Percentiles rank a stretch among this genome's conserved stretches.
Evolutionary conservation across 768 basidiomycete genomes (phyloP).

Genomic region (Tricholoma bakamatsutake): DNA sequence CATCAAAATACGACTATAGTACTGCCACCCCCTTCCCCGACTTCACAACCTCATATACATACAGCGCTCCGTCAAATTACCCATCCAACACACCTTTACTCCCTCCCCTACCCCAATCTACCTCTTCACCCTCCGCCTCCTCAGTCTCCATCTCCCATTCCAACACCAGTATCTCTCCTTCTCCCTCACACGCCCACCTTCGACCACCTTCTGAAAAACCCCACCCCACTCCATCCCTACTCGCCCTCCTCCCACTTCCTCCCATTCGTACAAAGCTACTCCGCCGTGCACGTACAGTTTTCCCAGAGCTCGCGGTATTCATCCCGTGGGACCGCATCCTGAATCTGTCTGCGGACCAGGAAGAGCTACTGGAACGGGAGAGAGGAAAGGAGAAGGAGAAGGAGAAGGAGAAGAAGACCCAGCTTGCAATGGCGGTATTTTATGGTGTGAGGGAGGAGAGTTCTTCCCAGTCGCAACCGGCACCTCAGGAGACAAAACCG

Average conservation of each 20-base stretch:
- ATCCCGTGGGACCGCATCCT: conserved; percentile 12
- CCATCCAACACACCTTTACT: neutral
- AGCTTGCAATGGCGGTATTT: conserved; percentile 10
- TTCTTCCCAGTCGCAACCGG: neutral
- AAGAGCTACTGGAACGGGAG: conserved; percentile 8
- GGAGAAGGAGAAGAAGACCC: neutral
- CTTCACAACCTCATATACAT: neutral
- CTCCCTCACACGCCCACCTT: conserved; percentile 18
- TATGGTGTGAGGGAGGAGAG: conserved; percentile 1
- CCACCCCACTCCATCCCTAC: conserved; percentile 23
- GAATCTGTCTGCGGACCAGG: conserved; percentile 7
- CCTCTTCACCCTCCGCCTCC: conserved; percentile 21
- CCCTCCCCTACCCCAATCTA: neutral
- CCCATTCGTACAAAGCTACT: conserved; percentile 22
- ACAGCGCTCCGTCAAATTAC: neutral
- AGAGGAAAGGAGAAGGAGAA: neutral
- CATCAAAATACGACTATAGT: neutral
- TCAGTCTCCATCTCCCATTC: conserved; percentile 1
- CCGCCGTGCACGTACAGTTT: conserved; percentile 17
- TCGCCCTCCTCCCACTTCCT: conserved; percentile 28
- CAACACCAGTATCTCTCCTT: conserved; percentile 25
- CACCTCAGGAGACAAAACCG: neutral
- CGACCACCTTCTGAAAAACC: conserved; percentile 3
- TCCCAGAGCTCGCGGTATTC: conserved; percentile 21
- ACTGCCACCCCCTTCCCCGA: neutral